Evolutionary conservation across 495 filamentous ascomycete genomes (phyloP), one percentile per base, ranked within the genome.

Genomic region (Penicillium odoratum): DNA sequence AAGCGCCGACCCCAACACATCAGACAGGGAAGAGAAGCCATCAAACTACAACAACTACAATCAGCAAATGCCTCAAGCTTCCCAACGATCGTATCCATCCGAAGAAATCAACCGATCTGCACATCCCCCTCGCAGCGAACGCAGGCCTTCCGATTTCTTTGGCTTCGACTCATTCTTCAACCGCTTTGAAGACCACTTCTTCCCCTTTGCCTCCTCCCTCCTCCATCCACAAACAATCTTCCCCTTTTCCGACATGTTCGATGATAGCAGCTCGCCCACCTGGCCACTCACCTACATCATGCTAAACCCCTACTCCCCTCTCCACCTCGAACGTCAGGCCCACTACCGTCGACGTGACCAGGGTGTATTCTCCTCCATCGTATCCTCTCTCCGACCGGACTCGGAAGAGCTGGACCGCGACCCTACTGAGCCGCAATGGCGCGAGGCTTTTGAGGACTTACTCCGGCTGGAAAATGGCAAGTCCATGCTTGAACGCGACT

Each of bases 391-490:
- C 21, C 66, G 65, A 40, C 45, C 59, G 6, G 57, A 60, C 10
- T 61, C 67, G 1, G 72, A 74, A 34, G 70, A 76, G 21, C 60
- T 68, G 4, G 59, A 57, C 13, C 3, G n/a, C 26, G 42, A 55
- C 6, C n/a, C 29, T 2, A 4, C 40, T 5, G 71, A 77, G 51
- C 73, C 75, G 5, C 75, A 69, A 31, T 85, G 81, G 81, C 73
- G 79, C 15, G 74, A 78, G 49, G 83, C 83, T 0, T 84, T 84
- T 55, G 81, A 84, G 58, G 83, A 85, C 65, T 70, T 85, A 9
- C 51, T 85, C 9, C 68, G 71, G 26, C 67, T 82, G 3, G 69
- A 80, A 36, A 80, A 78, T 48, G 81, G 78, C 47, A 74, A 77
- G 55, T 66, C 70, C 5, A 72, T 82, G 71, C 63, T 78, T 5